Evolutionary conservation across 202 grass and related monocot species (phyloP).

Genomic region (Zoysia matrella): DNA sequence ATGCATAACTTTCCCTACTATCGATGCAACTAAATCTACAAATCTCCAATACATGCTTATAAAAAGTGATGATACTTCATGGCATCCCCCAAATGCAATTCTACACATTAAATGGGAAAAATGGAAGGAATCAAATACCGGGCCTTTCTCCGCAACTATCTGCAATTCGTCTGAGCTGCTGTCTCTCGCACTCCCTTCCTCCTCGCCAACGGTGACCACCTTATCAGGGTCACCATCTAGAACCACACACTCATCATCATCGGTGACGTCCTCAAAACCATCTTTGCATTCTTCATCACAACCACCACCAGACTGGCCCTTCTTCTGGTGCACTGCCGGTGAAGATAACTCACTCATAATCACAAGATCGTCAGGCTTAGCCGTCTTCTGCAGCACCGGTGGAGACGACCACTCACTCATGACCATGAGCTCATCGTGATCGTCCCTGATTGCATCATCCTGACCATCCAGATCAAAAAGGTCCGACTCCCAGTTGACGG

Average conservation of each 20-base stretch:
- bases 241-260: conserved; percentile 77
- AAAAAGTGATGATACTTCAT: conserved; percentile 13
- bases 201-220: conserved; percentile 23
- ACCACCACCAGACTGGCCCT: not conserved
- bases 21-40: conserved; percentile 35
- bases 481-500: conserved; percentile 40
- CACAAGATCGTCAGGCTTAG: conserved; percentile 51
- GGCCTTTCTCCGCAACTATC: conserved; percentile 86
- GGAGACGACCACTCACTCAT: conserved; percentile 59
- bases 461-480: conserved; percentile 33
- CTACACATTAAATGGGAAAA: conserved; percentile 6
- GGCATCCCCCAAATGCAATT: conserved; percentile 26
- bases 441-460: conserved; percentile 26
- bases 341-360: conserved; percentile 55
- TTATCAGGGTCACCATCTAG: conserved; percentile 79
- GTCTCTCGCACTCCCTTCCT: conserved; percentile 38
- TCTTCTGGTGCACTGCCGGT: conserved; percentile 44
- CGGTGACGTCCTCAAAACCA: not conserved
- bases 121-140: conserved; percentile 55
- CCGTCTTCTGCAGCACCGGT: conserved; percentile 4
- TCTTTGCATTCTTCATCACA: not conserved
- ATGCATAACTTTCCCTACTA: conserved; percentile 9
- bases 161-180: conserved; percentile 72
- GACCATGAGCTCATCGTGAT: conserved; percentile 63
- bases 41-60: conserved; percentile 17